Percentiles rank a stretch among this genome's conserved stretches.
Evolutionary conservation across 179 eudicot species (phyloP).

Genomic region (Pouteria campechiana): DNA sequence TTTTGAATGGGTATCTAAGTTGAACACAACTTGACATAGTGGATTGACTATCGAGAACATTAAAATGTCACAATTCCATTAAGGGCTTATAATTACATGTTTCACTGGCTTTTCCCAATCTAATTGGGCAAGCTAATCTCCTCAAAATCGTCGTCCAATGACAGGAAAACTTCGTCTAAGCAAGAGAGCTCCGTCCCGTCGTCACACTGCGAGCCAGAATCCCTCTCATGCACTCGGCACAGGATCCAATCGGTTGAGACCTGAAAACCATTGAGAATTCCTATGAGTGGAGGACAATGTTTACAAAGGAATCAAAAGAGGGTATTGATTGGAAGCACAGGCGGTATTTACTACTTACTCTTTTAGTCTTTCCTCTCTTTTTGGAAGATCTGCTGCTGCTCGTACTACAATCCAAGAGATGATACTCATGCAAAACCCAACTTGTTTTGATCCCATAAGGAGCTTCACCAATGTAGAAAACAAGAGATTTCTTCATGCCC

Average conservation of each 20-base stretch:
- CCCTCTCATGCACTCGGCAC: slow-evolving; percentile 36
- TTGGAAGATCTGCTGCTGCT: slow-evolving; percentile 32
- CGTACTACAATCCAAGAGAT: slow-evolving; percentile 32
- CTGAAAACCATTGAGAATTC: slow-evolving; percentile 16
- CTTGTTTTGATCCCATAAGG: slow-evolving; percentile 45
- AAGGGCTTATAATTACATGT: no score
- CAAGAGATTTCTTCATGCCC: slow-evolving; percentile 47
- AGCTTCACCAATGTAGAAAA: slow-evolving; percentile 47
- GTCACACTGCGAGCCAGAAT: slow-evolving; percentile 22
- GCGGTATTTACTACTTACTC: slow-evolving; percentile 8
- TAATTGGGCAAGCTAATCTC: slow-evolving; percentile 70
- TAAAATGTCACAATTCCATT: no score
- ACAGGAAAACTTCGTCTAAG: slow-evolving; percentile 86
- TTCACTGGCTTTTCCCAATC: no score
- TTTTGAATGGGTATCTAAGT: neutral
- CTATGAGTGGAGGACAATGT: no score
- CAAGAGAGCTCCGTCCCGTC: slow-evolving; percentile 67
- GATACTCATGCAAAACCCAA: slow-evolving; percentile 87
- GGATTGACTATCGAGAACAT: no score
- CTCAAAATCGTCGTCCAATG: slow-evolving; percentile 78
- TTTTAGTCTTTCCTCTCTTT: slow-evolving; percentile 28
- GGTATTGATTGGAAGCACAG: no score
- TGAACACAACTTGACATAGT: no score
- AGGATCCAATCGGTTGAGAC: slow-evolving; percentile 40
- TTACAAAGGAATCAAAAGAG: no score